Evolutionary conservation across 805 yeast species (phyloP), one percentile per base, ranked within the genome.

Genomic region (Teunomyces atbi): DNA sequence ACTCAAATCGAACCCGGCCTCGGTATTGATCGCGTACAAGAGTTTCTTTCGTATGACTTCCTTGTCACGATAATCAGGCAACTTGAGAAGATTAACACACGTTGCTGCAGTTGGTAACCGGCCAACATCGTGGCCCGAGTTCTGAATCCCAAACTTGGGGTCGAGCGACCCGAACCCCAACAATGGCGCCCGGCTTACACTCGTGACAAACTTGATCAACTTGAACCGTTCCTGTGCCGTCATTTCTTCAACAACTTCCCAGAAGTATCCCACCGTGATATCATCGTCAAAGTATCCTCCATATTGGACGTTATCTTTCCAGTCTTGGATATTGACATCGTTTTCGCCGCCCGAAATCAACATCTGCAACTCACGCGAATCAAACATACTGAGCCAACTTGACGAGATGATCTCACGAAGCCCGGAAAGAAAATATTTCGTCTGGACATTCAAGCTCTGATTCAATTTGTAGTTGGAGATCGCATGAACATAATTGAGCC

Each of bases 21-120:
- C 89, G 0, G 91, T 75, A 46, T 82, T 80, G 42, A 94, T 90
- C 1, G 96, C 82, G 61, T 86, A 89, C 19, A 89, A 60, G 44
- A 92, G 65, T 61, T 90, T 91, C 36, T 76, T 66, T 46, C 74
- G 74, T 36, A 94, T 66, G 2, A 76, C 20, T 34, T 89, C 71
- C 44, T 82, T 85, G 54, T 85, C 69, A 52, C 71, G 67, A 62
- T 94, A 94, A 60, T 90, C 86, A 0, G 99, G 99, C 21, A 94
- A 64, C 58, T 86, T 90, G 50, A 94, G 69, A 47, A 94, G 65
- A 59, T 94, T 94, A 26, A 90, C 88, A 72, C 99, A 94, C 0
- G 99, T 94, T 0, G 97, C 82, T 0, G 98, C 86, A 0, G 97
- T 89, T 0, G 99, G 99, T 33, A 94, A 69, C 26, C 95, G 68